phyloP scores from a whole-genome alignment of 352 stramenopile genomes.

The Pythium chondricola region DNA sequence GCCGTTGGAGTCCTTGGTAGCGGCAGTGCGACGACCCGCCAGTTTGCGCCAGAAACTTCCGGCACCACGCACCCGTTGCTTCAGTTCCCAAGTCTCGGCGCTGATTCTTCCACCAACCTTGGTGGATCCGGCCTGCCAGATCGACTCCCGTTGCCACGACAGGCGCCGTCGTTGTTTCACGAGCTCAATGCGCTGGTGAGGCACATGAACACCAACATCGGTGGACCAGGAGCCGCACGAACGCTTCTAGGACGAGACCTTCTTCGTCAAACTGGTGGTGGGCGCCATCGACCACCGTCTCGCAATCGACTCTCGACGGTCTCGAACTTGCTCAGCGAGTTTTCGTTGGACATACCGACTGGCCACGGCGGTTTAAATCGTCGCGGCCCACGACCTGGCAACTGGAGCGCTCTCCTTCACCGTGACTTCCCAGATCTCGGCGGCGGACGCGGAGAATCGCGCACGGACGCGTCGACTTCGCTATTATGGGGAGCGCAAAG shows the following conservation, averaged over 20 bases:
- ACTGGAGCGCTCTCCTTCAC: slow-evolving; percentile 24
- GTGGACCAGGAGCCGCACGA: slow-evolving; percentile 23
- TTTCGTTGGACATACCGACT: slow-evolving; percentile 70
- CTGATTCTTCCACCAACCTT: too few relatives aligned
- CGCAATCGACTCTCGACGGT: slow-evolving; percentile 61
- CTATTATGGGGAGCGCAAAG: slow-evolving; percentile 23
- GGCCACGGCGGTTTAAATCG: slow-evolving; percentile 31
- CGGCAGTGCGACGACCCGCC: neutral
- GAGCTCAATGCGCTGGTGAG: slow-evolving; percentile 72
- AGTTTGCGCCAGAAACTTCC: neutral
- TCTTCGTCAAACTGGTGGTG: slow-evolving; percentile 32
- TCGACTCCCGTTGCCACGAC: slow-evolving; percentile 45
- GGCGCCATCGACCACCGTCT: slow-evolving; percentile 45
- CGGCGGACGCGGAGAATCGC: slow-evolving; percentile 22
- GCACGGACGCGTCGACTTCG: too few relatives aligned
- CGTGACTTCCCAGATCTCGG: slow-evolving; percentile 48
- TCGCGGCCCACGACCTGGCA: slow-evolving; percentile 18
- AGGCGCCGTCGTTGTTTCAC: slow-evolving; percentile 58
- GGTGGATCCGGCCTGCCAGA: too few relatives aligned
- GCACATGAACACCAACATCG: slow-evolving; percentile 67
- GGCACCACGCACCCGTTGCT: slow-evolving; percentile 1
- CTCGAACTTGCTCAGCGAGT: slow-evolving; percentile 76
- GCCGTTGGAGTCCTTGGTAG: neutral
- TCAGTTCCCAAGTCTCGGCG: too few relatives aligned
- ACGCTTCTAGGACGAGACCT: slow-evolving; percentile 32